Evolutionary conservation across 768 basidiomycete species (phyloP).

Genomic region (Lactifluus piperatus): DNA sequence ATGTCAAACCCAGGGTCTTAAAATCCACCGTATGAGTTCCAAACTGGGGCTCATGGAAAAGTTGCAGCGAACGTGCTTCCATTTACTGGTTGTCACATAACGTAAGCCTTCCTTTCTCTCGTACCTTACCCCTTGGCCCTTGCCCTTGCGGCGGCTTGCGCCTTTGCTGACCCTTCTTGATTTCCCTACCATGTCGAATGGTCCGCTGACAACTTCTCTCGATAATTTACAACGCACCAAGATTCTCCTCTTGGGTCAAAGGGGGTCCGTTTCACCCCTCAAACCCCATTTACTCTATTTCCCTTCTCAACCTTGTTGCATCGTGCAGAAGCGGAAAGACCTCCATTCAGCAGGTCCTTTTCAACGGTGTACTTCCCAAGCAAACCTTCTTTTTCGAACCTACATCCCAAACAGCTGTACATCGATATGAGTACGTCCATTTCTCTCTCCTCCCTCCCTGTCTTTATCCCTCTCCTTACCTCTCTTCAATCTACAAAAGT

Average conservation of each 20-base stretch:
- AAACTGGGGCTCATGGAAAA: too few species aligned
- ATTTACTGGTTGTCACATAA: not conserved
- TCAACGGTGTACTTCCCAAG: conserved; percentile 73
- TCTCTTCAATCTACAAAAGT: conserved; percentile 34
- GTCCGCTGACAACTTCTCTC: conserved; percentile 8
- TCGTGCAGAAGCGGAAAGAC: conserved; percentile 77
- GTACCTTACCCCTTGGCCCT: not conserved
- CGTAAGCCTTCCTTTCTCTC: not conserved
- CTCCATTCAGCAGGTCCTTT: conserved; percentile 85
- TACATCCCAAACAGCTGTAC: conserved; percentile 67
- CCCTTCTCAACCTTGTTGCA: conserved; percentile 1
- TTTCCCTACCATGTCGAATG: conserved; percentile 10
- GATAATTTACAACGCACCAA: conserved; percentile 43
- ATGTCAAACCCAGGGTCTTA: conserved; percentile 5
- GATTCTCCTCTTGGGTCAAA: conserved; percentile 62
- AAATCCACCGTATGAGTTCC: not conserved
- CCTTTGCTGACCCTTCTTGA: not conserved
- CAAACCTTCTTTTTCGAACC: conserved; percentile 88
- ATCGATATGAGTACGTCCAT: conserved; percentile 66
- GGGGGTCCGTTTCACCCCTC: conserved; percentile 39
- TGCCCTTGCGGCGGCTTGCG: not conserved
- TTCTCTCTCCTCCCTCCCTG: not conserved
- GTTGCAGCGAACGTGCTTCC: conserved; percentile 6
- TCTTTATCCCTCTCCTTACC: conserved; percentile 3
- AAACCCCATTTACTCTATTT: not conserved